Evolutionary conservation across 2,329 filamentous ascomycete species (phyloP), one percentile per base, ranked within the genome.

Genomic region (Aureobasidium sp.): DNA sequence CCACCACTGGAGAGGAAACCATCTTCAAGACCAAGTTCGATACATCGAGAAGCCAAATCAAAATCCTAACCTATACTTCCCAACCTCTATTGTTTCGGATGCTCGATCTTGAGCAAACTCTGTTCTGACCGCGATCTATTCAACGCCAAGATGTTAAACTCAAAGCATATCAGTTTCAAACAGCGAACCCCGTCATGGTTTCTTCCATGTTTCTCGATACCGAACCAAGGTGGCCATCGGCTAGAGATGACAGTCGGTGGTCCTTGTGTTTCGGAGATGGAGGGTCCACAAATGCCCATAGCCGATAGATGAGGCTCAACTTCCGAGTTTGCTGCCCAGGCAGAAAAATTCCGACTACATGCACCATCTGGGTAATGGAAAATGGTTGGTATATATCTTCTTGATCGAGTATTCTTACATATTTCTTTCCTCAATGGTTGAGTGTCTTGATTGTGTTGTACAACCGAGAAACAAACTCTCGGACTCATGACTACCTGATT

Each of bases 311-410:
- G 55, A 47, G 55, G 55, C 55, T 58, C 20, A 47, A n/a, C 12
- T 25, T 47, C 41, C 25, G 15, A 12, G 29, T 58, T 58, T 58
- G 29, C 55, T 58, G 55, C 55, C 42, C 55, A 20, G 55, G 55
- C 55, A 58, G 55, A 58, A 20, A 34, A 56, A 44, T 20, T 29
- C 27, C 22, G 34, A 29, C n/a, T 5, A 20, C 25, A 27, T 34
- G 34, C n/a, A 29, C 34, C 12, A 20, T 22, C 17, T 34, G n/a
- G 37, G 15, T 15, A 41, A 31, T 17, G 3, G 15, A 17, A 5
- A 51, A 36, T 14, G 27, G 6, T 52, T 29, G 36, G 22, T n/a
- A 31, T 20, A 12, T 5, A 12, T 9, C 11, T 20, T 55, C 22
- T 5, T 12, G 14, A 42, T 27, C 34, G 27, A 27, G 6, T 53